Base-by-base conservation (phyloP, 371 early-diverging fungal species). In the Mortierella sp. region DNA sequence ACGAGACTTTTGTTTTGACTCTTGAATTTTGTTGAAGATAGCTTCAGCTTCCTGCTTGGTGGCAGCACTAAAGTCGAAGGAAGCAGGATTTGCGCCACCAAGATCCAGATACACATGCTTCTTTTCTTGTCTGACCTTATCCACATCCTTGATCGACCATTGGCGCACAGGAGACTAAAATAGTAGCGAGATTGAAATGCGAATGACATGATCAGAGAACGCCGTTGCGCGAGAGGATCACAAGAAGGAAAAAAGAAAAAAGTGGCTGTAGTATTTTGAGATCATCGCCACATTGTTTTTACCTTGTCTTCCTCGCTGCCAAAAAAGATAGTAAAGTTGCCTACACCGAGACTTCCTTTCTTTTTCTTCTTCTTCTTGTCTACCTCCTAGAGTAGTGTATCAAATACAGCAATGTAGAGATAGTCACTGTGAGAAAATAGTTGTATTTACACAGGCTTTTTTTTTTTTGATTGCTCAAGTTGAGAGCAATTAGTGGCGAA, bases 321-420 rank as follows among this genome's bases (percentile, higher is more conserved):
- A 66, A 92, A 91, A 51, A 90, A 88, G 51, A 95, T 79, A 77
- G 87, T 87, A 32, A 87, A 84, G 71, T 92, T 91, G 61, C 92
- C 91, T 45, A 94, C 84, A n/a, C 90, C 88, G 40, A 95, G 78
- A 20, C 86, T 90, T 28, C 94, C 93, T 73, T 91, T 92, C 69
- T 87, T 89, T 70, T 93, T 94, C 77, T 93, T 94, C 77, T 94
- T 94, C 72, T 94, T 93, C 79, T 94, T 94, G 67, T 90, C 91
- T 10, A 87, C 77, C 72, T 93, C 93, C 76, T 91, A 88, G 22
- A 49, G 40, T 6, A 43, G 9, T 43, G 10, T 43, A 43, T 2
- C 43, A 43, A 43, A 8, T 11, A 11, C 14, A 47, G 37, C 5
- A 12, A 39, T 20, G 20, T 5, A 4, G n/a, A 24, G 22, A 45